phyloP scores from a whole-genome alignment of 805 yeast species.

The Saturnispora saitoi region DNA sequence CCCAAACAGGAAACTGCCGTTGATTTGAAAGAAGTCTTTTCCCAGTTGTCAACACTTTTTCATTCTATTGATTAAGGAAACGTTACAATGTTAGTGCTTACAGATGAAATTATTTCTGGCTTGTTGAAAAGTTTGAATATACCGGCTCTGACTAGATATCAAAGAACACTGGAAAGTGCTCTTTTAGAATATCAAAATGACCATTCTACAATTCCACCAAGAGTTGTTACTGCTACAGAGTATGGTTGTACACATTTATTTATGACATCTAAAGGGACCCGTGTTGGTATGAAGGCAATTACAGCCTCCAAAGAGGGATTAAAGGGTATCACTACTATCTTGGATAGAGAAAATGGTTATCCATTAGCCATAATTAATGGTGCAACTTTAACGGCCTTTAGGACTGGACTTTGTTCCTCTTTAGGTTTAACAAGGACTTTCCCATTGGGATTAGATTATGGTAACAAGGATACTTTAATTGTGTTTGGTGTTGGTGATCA shows the following conservation, averaged over 20 bases:
- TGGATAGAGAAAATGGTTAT: constrained; percentile 44
- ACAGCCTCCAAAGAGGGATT: constrained; percentile 53
- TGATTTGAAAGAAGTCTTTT: not conserved
- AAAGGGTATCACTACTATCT: constrained; percentile 45
- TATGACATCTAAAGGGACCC: constrained; percentile 55
- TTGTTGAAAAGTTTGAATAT: constrained; percentile 25
- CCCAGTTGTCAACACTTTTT: not conserved
- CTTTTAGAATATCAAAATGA: constrained; percentile 35
- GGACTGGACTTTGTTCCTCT: constrained; percentile 54
- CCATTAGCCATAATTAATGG: constrained; percentile 50
- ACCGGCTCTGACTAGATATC: constrained; percentile 28
- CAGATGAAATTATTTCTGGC: constrained; percentile 24
- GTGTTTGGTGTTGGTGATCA: constrained; percentile 59
- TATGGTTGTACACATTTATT: constrained; percentile 42
- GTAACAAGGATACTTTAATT: constrained; percentile 21
- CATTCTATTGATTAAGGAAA: not conserved
- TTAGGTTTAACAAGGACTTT: constrained; percentile 36
- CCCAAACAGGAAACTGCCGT: constrained; percentile 1
- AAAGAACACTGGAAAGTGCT: constrained; percentile 30
- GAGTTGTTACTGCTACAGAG: constrained; percentile 38
- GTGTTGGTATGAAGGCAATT: constrained; percentile 52
- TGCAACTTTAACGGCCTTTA: constrained; percentile 50
- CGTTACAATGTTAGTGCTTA: constrained; percentile 27
- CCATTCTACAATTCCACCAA: constrained; percentile 43
- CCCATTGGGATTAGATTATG: constrained; percentile 16